Conservation (phyloP, 345 rosid genomes). For the Excoecaria agallocha region DNA sequence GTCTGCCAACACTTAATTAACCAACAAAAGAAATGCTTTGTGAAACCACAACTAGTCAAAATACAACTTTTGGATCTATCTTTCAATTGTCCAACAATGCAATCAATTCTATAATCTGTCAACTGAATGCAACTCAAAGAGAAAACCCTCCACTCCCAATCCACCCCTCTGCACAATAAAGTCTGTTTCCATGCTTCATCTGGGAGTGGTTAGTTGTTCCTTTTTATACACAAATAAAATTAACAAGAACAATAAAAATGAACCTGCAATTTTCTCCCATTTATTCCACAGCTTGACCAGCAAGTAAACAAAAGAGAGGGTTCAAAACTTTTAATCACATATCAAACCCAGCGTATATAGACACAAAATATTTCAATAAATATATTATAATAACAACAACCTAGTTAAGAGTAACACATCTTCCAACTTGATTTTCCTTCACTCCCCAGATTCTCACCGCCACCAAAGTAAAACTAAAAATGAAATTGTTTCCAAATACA, state of each 20-base stretch:
- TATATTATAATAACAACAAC: background rate
- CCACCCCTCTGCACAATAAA: background rate
- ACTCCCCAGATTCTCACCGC: background rate
- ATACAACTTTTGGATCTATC: background rate
- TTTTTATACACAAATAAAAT: background rate
- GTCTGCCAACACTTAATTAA: background rate
- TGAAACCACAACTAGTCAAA: background rate
- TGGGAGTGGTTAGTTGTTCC: background rate
- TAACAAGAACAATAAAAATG: background rate
- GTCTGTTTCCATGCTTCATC: background rate
- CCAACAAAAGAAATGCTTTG: background rate
- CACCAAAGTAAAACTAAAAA: background rate
- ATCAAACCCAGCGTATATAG: background rate
- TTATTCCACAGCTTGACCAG: background rate
- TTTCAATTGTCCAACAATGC: background rate
- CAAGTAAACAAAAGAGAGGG: constrained; percentile 1
- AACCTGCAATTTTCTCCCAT: background rate
- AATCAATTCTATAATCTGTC: background rate
- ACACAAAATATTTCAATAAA: background rate
- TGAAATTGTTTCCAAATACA: constrained; percentile 7
- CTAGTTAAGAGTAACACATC: background rate
- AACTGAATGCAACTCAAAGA: background rate
- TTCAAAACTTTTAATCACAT: background rate
- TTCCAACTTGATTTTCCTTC: background rate
- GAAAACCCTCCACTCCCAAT: background rate